Base-by-base conservation (phyloP, 768 basidiomycete genomes). In the Lactifluus echinatus region DNA sequence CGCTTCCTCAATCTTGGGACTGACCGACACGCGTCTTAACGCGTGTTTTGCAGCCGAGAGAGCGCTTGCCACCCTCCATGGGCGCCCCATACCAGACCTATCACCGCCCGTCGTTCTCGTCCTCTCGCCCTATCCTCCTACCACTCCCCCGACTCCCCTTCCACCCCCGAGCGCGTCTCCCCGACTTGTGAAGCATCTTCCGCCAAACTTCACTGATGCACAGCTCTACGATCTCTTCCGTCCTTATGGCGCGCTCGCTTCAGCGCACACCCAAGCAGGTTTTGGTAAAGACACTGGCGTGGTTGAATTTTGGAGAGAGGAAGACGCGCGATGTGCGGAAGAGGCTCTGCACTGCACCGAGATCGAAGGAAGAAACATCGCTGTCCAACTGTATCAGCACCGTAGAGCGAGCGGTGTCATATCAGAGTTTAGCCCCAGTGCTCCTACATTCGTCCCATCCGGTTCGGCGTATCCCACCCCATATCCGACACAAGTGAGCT, bases 291-390 rank as follows among this genome's bases (percentile, higher is more conserved):
- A 89, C 69, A 85, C 82, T 0, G 90, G 82, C 48, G 78, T 89
- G 50, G 77, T 92, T 40, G 88, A 93, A 68, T 93, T 87, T 68
- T 92, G 88, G 87, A 80, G 84, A 55, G 91, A 93, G 68, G 87
- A 88, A 36, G 89, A 93, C 65, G 90, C 88, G 7, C 78, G 81
- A 24, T 73, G 77, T 23, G 90, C 88, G 0, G 89, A 93, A 66
- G 84, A 85, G 39, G 82, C 84, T 2, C 77, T 93, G 80, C 89
- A 92, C 70, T 91, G 87, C 63, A 79, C 84, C 15, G 89, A 93
- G 42, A 74, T 93, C 14, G 86, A 87, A 40, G 89, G 88, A 11
- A 84, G 87, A 66, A 90, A 89, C 66, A 92, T 92, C 60, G 82
- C 87, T 8, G 87, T 93, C 4, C 87, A 89, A 63, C 67, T 87